phyloP scores from a whole-genome alignment of 2,329 filamentous ascomycete species.

The Fusarium piperis region DNA sequence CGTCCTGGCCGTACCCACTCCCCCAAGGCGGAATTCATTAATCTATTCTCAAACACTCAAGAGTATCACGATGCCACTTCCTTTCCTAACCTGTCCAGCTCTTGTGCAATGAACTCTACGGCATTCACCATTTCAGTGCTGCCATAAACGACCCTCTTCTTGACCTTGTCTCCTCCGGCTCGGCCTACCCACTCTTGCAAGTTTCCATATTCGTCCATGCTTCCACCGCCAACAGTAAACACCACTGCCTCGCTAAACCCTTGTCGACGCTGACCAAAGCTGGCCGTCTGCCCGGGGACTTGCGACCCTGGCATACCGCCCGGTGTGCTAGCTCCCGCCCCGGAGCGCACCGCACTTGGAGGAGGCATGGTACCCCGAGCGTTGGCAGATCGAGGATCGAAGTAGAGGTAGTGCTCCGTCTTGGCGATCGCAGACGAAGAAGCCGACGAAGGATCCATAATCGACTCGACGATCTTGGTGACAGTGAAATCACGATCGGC shows the following conservation, averaged over 20 bases:
- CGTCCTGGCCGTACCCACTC: neutral
- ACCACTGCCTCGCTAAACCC: constrained; percentile 91
- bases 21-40: constrained; percentile 22
- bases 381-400: constrained; percentile 92
- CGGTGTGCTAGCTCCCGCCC: constrained; percentile 54
- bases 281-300: constrained; percentile 75
- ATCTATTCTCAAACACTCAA: constrained; percentile 23
- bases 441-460: constrained; percentile 94
- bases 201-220: constrained; percentile 99
- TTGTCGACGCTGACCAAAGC: constrained; percentile 89
- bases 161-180: constrained; percentile 72
- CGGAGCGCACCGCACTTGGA: constrained; percentile 68
- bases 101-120: constrained; percentile 70
- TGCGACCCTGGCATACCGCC: constrained; percentile 62
- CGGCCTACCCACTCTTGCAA: constrained; percentile 94
- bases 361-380: constrained; percentile 92
- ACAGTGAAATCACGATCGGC: constrained; percentile 94
- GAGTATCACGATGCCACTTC: constrained; percentile 57
- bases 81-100: constrained; percentile 69
- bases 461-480: constrained; percentile 96
- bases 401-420: constrained; percentile 97
- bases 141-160: constrained; percentile 90
- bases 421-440: constrained; percentile 93
- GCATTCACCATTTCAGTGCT: constrained; percentile 85
- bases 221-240: constrained; percentile 95